phyloP scores from a whole-genome alignment of 2,329 filamentous ascomycete genomes.

The Colletotrichum noveboracense region DNA sequence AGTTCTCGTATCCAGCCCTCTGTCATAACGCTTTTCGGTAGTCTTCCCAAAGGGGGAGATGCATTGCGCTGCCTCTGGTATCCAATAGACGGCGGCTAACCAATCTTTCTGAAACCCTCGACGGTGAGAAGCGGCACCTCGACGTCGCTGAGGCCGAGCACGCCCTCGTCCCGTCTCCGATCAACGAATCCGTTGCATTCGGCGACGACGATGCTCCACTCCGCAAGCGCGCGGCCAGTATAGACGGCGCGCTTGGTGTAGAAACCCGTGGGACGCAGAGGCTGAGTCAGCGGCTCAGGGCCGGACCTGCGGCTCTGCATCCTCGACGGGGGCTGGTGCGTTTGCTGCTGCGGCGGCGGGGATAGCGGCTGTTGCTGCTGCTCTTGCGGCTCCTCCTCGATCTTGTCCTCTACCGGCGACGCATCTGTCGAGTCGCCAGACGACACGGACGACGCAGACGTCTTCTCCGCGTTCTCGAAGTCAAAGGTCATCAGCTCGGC shows the following conservation, averaged over 20 bases:
- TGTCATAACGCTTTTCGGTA: not conserved
- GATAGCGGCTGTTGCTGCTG: constrained; percentile 27
- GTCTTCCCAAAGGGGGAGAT: not conserved
- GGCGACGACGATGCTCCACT: constrained; percentile 77
- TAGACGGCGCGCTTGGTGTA: constrained; percentile 61
- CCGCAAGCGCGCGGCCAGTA: constrained; percentile 74
- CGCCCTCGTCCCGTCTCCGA: constrained; percentile 74
- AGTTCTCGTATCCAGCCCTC: not conserved
- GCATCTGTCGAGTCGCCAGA: constrained; percentile 7
- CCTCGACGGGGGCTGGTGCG: constrained; percentile 23
- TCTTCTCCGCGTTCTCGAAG: constrained; percentile 7
- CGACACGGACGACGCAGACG: constrained; percentile 10
- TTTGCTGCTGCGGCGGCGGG: constrained; percentile 6
- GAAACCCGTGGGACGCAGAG: constrained; percentile 51
- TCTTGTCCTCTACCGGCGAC: constrained; percentile 3
- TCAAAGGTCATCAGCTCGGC: constrained; percentile 16
- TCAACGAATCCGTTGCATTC: constrained; percentile 87
- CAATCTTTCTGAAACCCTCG: constrained; percentile 42
- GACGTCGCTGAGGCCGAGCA: constrained; percentile 68
- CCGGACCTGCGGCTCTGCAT: constrained; percentile 17
- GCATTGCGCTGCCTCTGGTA: not conserved
- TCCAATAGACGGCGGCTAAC: not conserved
- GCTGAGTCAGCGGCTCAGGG: constrained; percentile 42
- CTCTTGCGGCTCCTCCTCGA: constrained; percentile 28
- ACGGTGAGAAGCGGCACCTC: constrained; percentile 56